Evolutionary conservation across 2,329 filamentous ascomycete genomes (phyloP).

Genomic region (Curvularia lunata): DNA sequence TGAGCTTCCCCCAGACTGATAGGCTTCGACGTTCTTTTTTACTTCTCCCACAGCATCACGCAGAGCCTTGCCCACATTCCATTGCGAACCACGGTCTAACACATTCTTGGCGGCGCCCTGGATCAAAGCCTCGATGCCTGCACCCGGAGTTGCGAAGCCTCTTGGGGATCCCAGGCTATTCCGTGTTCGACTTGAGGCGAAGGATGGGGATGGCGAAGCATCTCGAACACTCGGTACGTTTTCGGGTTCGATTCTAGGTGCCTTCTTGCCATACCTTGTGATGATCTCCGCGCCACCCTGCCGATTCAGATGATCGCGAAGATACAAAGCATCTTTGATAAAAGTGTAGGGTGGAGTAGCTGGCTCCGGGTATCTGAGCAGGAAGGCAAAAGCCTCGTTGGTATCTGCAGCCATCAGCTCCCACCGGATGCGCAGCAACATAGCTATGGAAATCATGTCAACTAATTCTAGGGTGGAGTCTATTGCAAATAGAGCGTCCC

Average conservation of each 20-base stretch:
- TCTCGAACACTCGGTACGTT: constrained; percentile 37
- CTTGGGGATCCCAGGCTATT: constrained; percentile 38
- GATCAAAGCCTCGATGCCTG: constrained; percentile 70
- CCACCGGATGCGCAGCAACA: constrained; percentile 92
- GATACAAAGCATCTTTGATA: constrained; percentile 81
- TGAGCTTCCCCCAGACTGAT: constrained; percentile 55
- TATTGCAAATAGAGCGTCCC: constrained; percentile 90
- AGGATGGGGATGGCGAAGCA: constrained; percentile 35
- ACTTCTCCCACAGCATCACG: constrained; percentile 83
- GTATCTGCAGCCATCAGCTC: constrained; percentile 86
- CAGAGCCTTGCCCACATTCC: constrained; percentile 80
- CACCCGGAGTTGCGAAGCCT: constrained; percentile 37
- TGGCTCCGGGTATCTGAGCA: constrained; percentile 79
- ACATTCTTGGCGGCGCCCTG: constrained; percentile 79
- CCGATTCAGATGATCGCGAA: constrained; percentile 68
- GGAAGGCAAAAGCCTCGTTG: constrained; percentile 78
- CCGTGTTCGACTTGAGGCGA: constrained; percentile 33
- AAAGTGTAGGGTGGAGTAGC: constrained; percentile 76
- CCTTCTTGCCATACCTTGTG: constrained; percentile 68
- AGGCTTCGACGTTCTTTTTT: constrained; percentile 72
- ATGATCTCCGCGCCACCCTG: constrained; percentile 71
- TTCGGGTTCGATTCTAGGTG: constrained; percentile 40
- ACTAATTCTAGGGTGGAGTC: constrained; percentile 81
- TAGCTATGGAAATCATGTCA: constrained; percentile 89
- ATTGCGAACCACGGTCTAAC: constrained; percentile 73